Evolutionary conservation across 306 rosid genomes (phyloP), one percentile per base, ranked within the genome.

Genomic region (Hippophae rhamnoides): DNA sequence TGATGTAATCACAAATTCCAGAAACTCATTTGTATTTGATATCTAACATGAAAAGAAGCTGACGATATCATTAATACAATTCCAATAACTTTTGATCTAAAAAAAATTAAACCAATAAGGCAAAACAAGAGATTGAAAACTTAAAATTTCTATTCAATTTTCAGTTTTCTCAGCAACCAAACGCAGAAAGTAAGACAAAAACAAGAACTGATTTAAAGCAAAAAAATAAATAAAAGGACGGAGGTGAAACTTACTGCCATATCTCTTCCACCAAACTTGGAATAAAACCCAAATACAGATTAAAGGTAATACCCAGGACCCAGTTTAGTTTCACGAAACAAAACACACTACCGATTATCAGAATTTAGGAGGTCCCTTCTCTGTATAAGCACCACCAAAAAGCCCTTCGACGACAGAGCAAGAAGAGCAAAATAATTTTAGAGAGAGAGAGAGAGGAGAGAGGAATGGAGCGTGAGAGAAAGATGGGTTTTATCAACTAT

Each of bases 161-260:
- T 27, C 40, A 54, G 31, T 62, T 70, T 60, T 72, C 76, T 49
- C 60, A 62, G 50, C 62, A 65, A 72, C 54, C 69, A 74, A 61
- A 67, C 52, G 65, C 50, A 64, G 23, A 44, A 62, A 45, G 14
- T 6, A 47, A 67, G 14, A 57, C 53, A 63, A n/a, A 55, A n/a
- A 58, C 8, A 7, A 41, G 3, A 31, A 40, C 27, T 57, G 7
- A 49, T 49, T 13, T 6, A n/a, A 52, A 9, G 41, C 42, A 9
- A 25, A 40, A 41, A 1, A 5, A 57, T 12, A 42, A 52, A 13
- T 9, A 18, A 10, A 10, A 5, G 13, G 61, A 38, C 3, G 38
- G 38, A 31, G 38, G 38, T 31, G 38, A 31, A 31, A 70, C 89
- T 82, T 76, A 87, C 96, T 7, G 89, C 87, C 96, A 87, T 84